These are phyloP conservation scores for Zea luxurians DNA, from an alignment of 176 grass and related monocot species.

Conservation along the genomic window DNA sequence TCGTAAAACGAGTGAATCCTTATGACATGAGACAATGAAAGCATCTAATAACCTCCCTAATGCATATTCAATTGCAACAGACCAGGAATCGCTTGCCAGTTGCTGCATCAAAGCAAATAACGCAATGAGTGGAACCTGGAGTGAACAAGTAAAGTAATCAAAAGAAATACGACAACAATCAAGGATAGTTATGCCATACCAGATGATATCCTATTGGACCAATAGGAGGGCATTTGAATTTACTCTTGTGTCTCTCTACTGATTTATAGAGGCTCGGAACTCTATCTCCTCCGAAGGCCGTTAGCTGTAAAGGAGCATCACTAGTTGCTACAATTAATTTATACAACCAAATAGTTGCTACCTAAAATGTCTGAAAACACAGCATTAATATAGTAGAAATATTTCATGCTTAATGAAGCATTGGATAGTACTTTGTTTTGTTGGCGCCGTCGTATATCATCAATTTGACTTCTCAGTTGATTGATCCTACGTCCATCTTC, in stretches of 20 bases:
- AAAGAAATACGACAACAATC: constrained; percentile 11
- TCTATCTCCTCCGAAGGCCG: constrained; percentile 79
- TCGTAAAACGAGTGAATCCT: constrained; percentile 71
- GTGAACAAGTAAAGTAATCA: constrained; percentile 7
- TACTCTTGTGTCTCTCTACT: constrained; percentile 57
- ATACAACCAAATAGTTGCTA: background rate
- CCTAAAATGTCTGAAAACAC: background rate
- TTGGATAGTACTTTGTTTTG: constrained; percentile 50
- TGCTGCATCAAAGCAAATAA: constrained; percentile 49
- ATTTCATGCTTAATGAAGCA: constrained; percentile 6
- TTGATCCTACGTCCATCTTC: constrained; percentile 39
- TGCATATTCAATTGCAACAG: constrained; percentile 77
- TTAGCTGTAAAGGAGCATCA: constrained; percentile 46
- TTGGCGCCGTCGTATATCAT: constrained; percentile 59
- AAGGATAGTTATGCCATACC: constrained; percentile 56
- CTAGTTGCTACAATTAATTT: constrained; percentile 18
- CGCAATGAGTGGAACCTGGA: background rate
- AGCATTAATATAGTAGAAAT: constrained; percentile 13
- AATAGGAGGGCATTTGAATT: constrained; percentile 70
- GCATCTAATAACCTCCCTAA: constrained; percentile 65
- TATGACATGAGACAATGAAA: constrained; percentile 82
- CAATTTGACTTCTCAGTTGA: constrained; percentile 48
- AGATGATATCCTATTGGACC: constrained; percentile 86
- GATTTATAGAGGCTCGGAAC: constrained; percentile 56
- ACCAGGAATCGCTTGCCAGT: constrained; percentile 67